Evolutionary conservation across 164 flowering plant species (phyloP), one percentile per base, ranked within the genome.

Genomic region (Brasenia schreberi): DNA sequence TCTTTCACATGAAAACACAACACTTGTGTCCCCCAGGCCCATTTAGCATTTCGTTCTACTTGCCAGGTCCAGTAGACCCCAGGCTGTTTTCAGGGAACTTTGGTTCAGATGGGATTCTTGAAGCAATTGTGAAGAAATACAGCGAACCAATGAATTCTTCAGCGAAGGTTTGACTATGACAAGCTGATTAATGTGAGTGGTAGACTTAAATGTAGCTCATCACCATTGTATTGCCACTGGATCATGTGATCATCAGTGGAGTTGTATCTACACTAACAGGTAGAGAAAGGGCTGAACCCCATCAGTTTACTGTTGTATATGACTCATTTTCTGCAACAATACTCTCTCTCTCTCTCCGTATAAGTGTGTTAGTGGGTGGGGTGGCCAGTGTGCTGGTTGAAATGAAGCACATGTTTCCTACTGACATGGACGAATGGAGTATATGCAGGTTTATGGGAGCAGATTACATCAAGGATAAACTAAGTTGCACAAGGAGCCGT

Each of bases 31-130:
- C 87, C 4, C 78, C 89, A 4, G 88, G 92, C 18, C 83, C 81
- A 5, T 87, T 87, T 72, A 62, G 75, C 0, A 42, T 85, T 17
- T 74, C 76, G 5, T 87, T 83, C 66, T 74, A 61, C 9, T 77
- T 87, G 42, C 92, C 92, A 0, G 92, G 89, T 17, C 86, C 83
- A 5, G 89, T 85, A 6, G 88, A 87, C 64, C 92, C 92, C 4
- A 76, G 86, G 71, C 63, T 85, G 69, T 76, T 76, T 65, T 61
- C 66, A 19, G 80, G 78, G 0, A 59, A 63, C 56, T 83, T 87
- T 65, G 68, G 84, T 61, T 60, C 82, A 1, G 84, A 85, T 70
- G 89, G 89, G 68, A 87, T 85, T 59, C 72, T 87, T 62, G 92
- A 87, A 76, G 89, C 64, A 5, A 80, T 80, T 43, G 78, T 82